Percentiles rank a stretch among this genome's conserved stretches.
phyloP scores from a whole-genome alignment of 163 green algal species.

The Scenedesmus sp. region DNA sequence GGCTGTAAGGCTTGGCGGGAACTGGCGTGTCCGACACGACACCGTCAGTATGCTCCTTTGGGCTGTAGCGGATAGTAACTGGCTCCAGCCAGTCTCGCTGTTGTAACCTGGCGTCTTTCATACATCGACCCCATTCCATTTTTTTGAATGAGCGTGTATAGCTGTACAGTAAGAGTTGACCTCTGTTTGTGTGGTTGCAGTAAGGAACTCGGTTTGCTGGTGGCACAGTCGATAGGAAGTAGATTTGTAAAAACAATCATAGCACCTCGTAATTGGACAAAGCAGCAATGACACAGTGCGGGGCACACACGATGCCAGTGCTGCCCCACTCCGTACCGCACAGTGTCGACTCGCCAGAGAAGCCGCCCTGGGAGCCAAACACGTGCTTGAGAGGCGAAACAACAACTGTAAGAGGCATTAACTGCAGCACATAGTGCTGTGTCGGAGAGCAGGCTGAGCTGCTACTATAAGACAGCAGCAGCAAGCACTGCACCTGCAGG shows the following conservation, averaged over 20 bases:
- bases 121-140: background rate
- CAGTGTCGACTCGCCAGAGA: background rate
- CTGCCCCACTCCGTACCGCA: background rate
- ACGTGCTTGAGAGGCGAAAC: background rate
- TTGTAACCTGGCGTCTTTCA: background rate
- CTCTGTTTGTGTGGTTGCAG: background rate
- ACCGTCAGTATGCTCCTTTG: no score
- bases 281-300: constrained; percentile 1
- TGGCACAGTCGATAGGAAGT: background rate
- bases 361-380: background rate
- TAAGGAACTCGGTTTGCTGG: no score
- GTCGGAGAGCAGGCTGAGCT: background rate
- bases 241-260: background rate
- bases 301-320: background rate
- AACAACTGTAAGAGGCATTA: background rate
- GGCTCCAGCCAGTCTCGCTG: background rate
- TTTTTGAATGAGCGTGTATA: background rate
- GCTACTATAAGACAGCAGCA: background rate
- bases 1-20: no score
- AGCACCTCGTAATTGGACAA: background rate
- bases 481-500: background rate
- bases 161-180: background rate
- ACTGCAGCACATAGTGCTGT: background rate
- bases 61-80: background rate
- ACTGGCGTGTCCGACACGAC: no score